These are phyloP conservation scores for Akanthomyces lecanii DNA, from an alignment of 2,329 filamentous ascomycete species.

Conservation along the genomic window DNA sequence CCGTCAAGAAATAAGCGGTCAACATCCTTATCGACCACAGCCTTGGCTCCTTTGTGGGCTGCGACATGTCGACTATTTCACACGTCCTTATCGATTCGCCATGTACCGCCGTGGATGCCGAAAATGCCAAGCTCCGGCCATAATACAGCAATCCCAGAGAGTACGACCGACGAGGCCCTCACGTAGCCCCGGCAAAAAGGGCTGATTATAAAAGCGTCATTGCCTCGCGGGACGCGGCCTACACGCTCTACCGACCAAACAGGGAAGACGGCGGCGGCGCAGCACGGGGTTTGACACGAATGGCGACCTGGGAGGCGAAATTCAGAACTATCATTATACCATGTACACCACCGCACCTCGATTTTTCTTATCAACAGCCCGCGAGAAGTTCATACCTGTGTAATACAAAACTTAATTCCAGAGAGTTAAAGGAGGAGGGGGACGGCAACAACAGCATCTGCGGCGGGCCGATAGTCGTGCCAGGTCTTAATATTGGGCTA, in stretches of 20 bases:
- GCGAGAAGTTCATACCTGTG: constrained; percentile 1
- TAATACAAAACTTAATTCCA: constrained; percentile 9
- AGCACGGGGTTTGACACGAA: constrained; percentile 6
- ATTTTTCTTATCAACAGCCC: constrained; percentile 18
- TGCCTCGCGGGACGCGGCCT: background rate
- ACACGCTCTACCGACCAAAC: background rate
- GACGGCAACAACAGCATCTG: constrained; percentile 1
- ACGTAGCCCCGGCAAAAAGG: background rate
- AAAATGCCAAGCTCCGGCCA: background rate
- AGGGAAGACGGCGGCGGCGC: background rate
- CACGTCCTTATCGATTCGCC: background rate
- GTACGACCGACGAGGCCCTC: background rate
- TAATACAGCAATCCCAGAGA: background rate
- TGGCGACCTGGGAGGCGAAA: background rate
- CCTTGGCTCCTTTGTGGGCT: background rate
- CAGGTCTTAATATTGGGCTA: constrained; percentile 12
- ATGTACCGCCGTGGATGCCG: background rate
- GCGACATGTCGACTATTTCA: background rate
- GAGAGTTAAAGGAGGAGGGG: background rate
- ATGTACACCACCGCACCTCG: constrained; percentile 15
- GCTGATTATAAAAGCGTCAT: background rate
- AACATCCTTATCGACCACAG: background rate
- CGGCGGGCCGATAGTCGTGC: constrained; percentile 13
- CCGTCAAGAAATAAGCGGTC: constrained; percentile 48
- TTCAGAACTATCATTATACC: constrained; percentile 9